phyloP scores from a whole-genome alignment of 108 stramenopile genomes.

The Fragilariopsis cylindrus region DNA sequence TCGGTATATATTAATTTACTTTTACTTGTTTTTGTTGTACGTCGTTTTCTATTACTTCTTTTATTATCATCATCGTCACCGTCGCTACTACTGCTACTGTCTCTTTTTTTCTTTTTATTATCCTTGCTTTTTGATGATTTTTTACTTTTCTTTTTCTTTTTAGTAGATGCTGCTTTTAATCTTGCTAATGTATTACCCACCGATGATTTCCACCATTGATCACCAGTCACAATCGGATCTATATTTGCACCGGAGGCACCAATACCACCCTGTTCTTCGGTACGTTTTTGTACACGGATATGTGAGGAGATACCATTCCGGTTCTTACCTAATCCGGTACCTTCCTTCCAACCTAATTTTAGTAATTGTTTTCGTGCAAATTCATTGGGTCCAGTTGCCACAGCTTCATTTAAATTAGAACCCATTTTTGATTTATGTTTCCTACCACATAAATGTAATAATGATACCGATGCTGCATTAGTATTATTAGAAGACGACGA shows the following conservation, averaged over 20 bases:
- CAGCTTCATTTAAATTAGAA: slow-evolving; percentile 60
- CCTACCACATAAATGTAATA: slow-evolving; percentile 22
- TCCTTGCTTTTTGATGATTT: slow-evolving; percentile 2
- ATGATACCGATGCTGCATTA: neutral
- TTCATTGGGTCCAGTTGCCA: slow-evolving; percentile 40
- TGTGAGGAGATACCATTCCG: slow-evolving; percentile 81
- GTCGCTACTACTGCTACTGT: slow-evolving; percentile 28
- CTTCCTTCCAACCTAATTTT: slow-evolving; percentile 92
- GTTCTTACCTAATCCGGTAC: slow-evolving; percentile 87
- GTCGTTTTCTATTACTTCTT: slow-evolving; percentile 29
- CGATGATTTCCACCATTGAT: slow-evolving; percentile 85
- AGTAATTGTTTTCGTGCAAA: slow-evolving; percentile 78
- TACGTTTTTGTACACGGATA: slow-evolving; percentile 72
- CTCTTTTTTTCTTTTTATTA: neutral
- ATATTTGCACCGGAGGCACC: slow-evolving; percentile 46
- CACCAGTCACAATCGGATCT: slow-evolving; percentile 33
- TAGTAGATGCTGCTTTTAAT: slow-evolving; percentile 38
- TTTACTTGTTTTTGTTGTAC: neutral
- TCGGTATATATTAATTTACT: slow-evolving; percentile 58
- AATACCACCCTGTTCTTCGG: slow-evolving; percentile 68
- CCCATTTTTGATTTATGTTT: slow-evolving; percentile 63
- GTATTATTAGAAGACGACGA: neutral
- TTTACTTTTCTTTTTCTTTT: slow-evolving; percentile 31
- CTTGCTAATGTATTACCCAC: slow-evolving; percentile 79
- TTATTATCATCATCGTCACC: slow-evolving; percentile 38